Conservation (phyloP, 345 rosid species). For the Citrus reticulata region DNA sequence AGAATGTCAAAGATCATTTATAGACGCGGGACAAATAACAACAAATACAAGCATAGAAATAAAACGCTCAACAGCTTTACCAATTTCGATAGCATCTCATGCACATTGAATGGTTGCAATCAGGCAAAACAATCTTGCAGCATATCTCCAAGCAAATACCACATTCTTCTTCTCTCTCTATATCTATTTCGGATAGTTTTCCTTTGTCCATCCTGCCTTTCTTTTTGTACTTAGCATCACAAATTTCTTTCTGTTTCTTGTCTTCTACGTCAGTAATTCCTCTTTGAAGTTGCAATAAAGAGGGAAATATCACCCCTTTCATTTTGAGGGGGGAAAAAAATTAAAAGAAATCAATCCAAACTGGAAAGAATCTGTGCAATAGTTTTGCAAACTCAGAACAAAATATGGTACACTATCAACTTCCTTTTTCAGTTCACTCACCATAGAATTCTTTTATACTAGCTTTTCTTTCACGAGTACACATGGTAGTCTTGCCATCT, state of each 20-base stretch:
- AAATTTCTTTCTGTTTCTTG: slow-evolving; percentile 70
- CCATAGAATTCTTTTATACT: slow-evolving; percentile 88
- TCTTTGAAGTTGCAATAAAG: slow-evolving; percentile 71
- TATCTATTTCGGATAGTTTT: slow-evolving; percentile 59
- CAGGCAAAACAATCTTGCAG: slow-evolving; percentile 70
- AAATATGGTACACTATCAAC: neutral
- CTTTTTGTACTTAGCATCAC: slow-evolving; percentile 49
- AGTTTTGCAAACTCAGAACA: too few species aligned
- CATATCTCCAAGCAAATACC: slow-evolving; percentile 83
- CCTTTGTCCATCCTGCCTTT: slow-evolving; percentile 54
- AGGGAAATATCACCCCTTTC: slow-evolving; percentile 83
- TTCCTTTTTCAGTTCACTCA: slow-evolving; percentile 20
- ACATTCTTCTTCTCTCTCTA: slow-evolving; percentile 96
- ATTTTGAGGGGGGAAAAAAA: neutral
- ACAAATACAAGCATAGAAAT: neutral
- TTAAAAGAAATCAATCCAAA: neutral
- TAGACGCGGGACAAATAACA: neutral
- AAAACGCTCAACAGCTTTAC: slow-evolving; percentile 28
- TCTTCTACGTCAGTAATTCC: slow-evolving; percentile 76
- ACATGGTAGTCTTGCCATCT: slow-evolving; percentile 93
- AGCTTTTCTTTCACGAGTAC: slow-evolving; percentile 79
- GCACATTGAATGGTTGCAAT: slow-evolving; percentile 83
- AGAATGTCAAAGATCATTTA: neutral
- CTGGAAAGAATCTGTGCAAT: neutral
- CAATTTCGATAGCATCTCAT: slow-evolving; percentile 71